Conservation (phyloP, 495 filamentous ascomycete genomes). For the Talaromyces adpressus region DNA sequence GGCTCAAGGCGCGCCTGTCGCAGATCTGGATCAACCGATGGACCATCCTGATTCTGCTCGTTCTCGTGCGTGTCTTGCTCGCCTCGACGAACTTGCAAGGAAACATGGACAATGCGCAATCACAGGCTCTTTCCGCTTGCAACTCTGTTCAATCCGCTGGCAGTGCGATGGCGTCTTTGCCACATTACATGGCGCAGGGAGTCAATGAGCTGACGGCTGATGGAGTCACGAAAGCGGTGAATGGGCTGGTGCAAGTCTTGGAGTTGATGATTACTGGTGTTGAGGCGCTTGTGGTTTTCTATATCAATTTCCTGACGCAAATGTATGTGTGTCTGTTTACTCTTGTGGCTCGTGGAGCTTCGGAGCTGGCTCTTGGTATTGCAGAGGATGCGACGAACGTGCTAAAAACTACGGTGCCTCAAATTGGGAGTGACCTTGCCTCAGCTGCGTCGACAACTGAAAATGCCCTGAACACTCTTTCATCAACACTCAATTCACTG, state of each 20-base stretch:
- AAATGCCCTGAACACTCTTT: constrained; percentile 52
- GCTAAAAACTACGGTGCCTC: constrained; percentile 65
- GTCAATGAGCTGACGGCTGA: constrained; percentile 79
- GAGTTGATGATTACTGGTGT: constrained; percentile 72
- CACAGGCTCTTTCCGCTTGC: constrained; percentile 79
- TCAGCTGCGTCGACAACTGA: constrained; percentile 49
- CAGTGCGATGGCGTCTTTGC: constrained; percentile 95
- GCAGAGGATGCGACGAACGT: constrained; percentile 63
- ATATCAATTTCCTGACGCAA: constrained; percentile 79
- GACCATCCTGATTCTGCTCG: constrained; percentile 82
- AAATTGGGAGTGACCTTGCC: constrained; percentile 56
- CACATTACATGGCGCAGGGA: constrained; percentile 80
- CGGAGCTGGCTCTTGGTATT: constrained; percentile 60
- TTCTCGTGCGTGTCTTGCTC: constrained; percentile 73
- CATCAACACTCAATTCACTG: constrained; percentile 33
- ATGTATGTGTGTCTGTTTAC: constrained; percentile 85
- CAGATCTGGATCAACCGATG: constrained; percentile 97
- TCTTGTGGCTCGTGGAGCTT: constrained; percentile 67
- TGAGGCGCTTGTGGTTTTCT: constrained; percentile 81
- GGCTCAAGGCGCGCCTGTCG: constrained; percentile 79
- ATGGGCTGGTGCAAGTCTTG: constrained; percentile 68
- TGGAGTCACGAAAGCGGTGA: constrained; percentile 69
- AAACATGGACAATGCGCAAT: constrained; percentile 66
- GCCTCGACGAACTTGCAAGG: constrained; percentile 61
- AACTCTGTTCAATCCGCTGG: constrained; percentile 89